Evolutionary conservation across 257 asterid species (phyloP).

Genomic region (Paulownia fortunei): DNA sequence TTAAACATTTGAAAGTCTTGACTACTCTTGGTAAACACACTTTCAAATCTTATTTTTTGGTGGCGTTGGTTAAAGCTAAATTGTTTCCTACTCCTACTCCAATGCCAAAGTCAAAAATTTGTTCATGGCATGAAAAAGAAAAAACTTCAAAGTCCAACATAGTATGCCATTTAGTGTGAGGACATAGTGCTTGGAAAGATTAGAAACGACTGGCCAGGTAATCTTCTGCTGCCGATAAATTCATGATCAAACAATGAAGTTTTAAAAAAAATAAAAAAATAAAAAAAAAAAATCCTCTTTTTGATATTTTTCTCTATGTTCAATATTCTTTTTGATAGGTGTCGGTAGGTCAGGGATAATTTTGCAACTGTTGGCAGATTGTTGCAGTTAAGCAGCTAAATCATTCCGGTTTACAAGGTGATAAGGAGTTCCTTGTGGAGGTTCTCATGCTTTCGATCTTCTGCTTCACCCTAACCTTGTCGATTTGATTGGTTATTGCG

Average conservation of each 20-base stretch:
- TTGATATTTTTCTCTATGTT: not conserved
- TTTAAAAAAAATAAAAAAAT: not conserved
- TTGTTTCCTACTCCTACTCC: too few relatives aligned
- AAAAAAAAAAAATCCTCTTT: not conserved
- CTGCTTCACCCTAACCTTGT: constrained; percentile 58
- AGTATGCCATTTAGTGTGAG: too few relatives aligned
- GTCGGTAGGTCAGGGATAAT: not conserved
- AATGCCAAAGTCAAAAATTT: too few relatives aligned
- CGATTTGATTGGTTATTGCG: constrained; percentile 57
- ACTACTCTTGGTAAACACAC: too few relatives aligned
- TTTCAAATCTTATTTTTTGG: too few relatives aligned
- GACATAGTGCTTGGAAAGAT: constrained; percentile 24
- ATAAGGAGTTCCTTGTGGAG: constrained; percentile 56
- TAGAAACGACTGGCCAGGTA: constrained; percentile 45
- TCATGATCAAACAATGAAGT: not conserved
- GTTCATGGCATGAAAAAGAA: too few relatives aligned
- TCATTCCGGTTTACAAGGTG: constrained; percentile 59
- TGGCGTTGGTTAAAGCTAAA: too few relatives aligned
- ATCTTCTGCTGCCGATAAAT: not conserved
- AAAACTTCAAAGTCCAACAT: too few relatives aligned
- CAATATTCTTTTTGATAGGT: not conserved
- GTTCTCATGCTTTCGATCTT: constrained; percentile 56
- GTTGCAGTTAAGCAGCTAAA: constrained; percentile 53
- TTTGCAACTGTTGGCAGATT: constrained; percentile 38
- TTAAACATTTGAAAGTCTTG: too few relatives aligned